These are phyloP conservation scores for Larix kaempferi DNA, from an alignment of 75 land plant genomes.

Conservation along the genomic window DNA sequence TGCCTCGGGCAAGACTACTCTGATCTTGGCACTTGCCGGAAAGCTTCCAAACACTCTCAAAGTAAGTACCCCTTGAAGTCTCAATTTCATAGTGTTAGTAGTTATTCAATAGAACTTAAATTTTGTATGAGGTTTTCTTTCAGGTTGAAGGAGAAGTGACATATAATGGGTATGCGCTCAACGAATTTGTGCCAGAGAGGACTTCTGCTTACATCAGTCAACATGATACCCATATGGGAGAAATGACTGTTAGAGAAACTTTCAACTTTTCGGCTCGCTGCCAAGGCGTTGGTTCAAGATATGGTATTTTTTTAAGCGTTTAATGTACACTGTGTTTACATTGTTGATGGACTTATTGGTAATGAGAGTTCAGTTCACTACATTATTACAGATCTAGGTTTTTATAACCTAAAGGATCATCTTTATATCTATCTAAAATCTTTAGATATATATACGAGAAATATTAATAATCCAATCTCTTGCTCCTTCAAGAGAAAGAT, in stretches of 20 bases:
- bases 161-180: conserved; percentile 46
- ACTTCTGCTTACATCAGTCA: conserved; percentile 58
- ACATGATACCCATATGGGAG: conserved; percentile 43
- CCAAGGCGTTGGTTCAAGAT: conserved; percentile 47
- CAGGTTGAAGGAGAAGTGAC: conserved; percentile 46
- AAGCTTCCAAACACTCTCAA: not conserved
- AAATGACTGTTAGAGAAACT: conserved; percentile 66
- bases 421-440: not conserved
- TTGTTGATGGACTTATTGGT: not conserved
- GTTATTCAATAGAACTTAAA: too few species aligned
- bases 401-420: not conserved
- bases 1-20: not conserved
- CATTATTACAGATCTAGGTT: not conserved
- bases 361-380: not conserved
- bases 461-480: too few species aligned
- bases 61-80: not conserved
- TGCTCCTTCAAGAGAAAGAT: too few species aligned
- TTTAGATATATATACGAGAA: not conserved
- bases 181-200: conserved; percentile 55
- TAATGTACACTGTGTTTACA: too few species aligned
- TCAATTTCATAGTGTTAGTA: too few species aligned
- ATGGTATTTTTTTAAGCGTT: conserved; percentile 16
- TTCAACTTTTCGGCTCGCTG: conserved; percentile 51
- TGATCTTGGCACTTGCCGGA: not conserved
- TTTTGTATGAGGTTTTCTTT: too few species aligned